A percentile compares a stretch with the other conserved stretches of the same genome.
phyloP scores from a whole-genome alignment of 2,329 filamentous ascomycete species.

The Nemania bipapillata region DNA sequence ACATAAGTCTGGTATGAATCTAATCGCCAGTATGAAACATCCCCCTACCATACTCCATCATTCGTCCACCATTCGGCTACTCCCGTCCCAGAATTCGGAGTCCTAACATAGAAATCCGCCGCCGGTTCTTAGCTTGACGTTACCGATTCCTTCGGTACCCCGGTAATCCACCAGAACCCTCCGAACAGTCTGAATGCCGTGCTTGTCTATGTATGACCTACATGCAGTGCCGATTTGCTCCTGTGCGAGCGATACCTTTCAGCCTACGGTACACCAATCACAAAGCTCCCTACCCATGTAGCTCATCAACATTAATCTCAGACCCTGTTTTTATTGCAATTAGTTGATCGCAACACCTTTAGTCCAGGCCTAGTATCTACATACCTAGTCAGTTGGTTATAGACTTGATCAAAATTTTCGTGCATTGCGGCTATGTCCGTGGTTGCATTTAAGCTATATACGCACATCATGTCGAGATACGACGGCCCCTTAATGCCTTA shows the following conservation, averaged over 20 bases:
- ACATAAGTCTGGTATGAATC: neutral
- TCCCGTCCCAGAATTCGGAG: conserved; percentile 34
- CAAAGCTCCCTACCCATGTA: neutral
- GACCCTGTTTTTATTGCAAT: neutral
- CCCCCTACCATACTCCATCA: neutral
- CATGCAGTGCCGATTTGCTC: conserved; percentile 13
- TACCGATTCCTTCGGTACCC: conserved; percentile 23
- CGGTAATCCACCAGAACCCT: conserved; percentile 13
- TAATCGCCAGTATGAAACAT: conserved; percentile 8
- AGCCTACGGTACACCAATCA: neutral
- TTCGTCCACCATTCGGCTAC: conserved; percentile 27
- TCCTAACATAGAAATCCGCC: conserved; percentile 40
- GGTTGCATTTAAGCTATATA: neutral
- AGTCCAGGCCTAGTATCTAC: neutral
- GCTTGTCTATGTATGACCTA: neutral
- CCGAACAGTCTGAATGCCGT: conserved; percentile 22
- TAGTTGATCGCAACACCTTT: neutral
- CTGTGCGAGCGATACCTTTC: neutral
- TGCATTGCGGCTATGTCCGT: conserved; percentile 1
- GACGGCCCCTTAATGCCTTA: no score
- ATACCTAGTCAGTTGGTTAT: neutral
- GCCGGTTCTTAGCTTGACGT: conserved; percentile 3
- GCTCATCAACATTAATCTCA: conserved; percentile 4
- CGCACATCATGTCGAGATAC: neutral
- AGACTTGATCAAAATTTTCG: neutral